Conservation (phyloP, 139 green algal genomes). For the Edaphochlamys debaryana region DNA sequence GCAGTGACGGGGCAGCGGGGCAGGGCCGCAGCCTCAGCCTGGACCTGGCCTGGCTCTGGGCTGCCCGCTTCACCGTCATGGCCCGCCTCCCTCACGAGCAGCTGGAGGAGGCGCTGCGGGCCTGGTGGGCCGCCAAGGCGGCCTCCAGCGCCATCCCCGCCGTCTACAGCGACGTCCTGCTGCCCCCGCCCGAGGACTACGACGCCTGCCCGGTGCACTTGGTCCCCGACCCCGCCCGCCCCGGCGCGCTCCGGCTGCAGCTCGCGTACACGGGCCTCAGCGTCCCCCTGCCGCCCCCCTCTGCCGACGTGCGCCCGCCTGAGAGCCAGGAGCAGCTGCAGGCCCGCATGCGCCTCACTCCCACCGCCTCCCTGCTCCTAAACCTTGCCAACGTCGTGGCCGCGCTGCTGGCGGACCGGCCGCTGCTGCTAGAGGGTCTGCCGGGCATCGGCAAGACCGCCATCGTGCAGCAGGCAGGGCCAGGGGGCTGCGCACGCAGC, state of each 20-base stretch:
- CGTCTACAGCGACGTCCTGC: neutral
- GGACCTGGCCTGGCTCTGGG: constrained; percentile 23
- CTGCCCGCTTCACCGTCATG: constrained; percentile 43
- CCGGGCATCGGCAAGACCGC: constrained; percentile 59
- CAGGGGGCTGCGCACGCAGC: no score
- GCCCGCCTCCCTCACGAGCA: neutral
- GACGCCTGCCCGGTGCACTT: neutral
- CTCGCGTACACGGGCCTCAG: constrained; percentile 35
- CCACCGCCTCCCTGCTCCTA: constrained; percentile 36
- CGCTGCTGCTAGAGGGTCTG: constrained; percentile 54
- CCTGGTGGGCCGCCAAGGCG: neutral
- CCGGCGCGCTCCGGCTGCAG: constrained; percentile 7
- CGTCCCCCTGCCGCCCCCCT: neutral
- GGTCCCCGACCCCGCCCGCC: neutral
- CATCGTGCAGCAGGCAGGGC: no score
- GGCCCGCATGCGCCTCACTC: constrained; percentile 16
- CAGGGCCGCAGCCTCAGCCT: no score
- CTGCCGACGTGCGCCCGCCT: neutral
- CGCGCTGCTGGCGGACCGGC: constrained; percentile 5
- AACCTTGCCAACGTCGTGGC: constrained; percentile 40
- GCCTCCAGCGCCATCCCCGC: neutral
- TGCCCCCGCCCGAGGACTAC: neutral
- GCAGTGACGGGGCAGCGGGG: no score
- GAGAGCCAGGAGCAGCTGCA: neutral
- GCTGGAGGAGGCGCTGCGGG: constrained; percentile 18